phyloP scores from a whole-genome alignment of 164 flowering plant species.

The Annona squamosa region DNA sequence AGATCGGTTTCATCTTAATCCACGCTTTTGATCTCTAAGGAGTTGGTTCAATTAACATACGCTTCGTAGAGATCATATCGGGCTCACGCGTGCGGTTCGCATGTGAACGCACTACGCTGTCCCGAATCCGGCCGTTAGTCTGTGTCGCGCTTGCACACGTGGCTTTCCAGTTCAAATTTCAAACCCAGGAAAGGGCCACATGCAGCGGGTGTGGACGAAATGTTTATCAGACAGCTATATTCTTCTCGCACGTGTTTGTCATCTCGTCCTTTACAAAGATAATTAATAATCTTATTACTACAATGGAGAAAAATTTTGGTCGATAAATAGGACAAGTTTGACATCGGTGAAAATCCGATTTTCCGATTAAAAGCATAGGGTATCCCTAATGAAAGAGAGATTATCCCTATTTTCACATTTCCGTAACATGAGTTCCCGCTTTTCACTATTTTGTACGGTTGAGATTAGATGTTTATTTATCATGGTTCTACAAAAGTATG shows the following conservation, averaged over 20 bases:
- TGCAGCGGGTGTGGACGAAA: background rate
- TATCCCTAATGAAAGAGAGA: background rate
- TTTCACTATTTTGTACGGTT: background rate
- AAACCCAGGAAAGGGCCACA: background rate
- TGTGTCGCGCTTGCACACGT: background rate
- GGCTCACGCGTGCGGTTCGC: background rate
- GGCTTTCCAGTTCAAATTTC: background rate
- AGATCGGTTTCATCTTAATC: background rate
- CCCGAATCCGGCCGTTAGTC: background rate
- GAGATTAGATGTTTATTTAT: background rate
- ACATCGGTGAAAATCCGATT: background rate
- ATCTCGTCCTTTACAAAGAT: background rate
- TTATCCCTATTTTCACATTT: background rate
- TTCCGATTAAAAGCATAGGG: background rate
- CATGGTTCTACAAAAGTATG: background rate
- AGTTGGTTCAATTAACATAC: too few relatives aligned
- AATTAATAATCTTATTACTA: background rate
- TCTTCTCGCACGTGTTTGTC: background rate
- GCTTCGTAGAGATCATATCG: background rate
- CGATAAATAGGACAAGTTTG: background rate
- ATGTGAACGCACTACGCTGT: background rate
- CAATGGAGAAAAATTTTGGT: background rate
- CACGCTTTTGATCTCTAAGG: background rate
- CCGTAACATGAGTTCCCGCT: too few relatives aligned
- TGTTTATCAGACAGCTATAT: background rate